phyloP scores from a whole-genome alignment of 441 rosid genomes.

The Metrosideros polymorpha region DNA sequence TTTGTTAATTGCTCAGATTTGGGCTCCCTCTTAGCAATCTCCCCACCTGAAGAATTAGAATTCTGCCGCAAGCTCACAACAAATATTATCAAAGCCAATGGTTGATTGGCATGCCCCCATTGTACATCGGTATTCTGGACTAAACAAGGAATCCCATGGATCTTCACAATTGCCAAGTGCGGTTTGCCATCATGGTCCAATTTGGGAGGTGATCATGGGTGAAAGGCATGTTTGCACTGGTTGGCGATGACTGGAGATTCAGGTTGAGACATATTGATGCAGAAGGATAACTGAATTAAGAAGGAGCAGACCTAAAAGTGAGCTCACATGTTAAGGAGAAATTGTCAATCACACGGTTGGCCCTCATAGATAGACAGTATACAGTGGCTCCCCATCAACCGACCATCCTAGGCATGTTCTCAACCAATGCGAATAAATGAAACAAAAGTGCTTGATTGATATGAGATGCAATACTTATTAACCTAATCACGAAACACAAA shows the following conservation, averaged over 20 bases:
- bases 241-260: not conserved
- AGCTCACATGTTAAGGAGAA: not conserved
- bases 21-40: not conserved
- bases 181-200: not conserved
- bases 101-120: not conserved
- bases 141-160: not conserved
- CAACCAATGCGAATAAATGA: not conserved
- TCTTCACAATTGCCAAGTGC: not conserved
- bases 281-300: not conserved
- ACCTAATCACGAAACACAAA: not conserved
- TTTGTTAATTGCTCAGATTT: not conserved
- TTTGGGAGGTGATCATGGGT: not conserved
- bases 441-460: not conserved
- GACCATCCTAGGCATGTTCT: not conserved
- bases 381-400: not conserved
- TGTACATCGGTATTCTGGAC: not conserved
- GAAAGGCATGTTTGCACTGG: not conserved
- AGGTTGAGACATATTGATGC: not conserved
- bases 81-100: not conserved
- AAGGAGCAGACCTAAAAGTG: not conserved
- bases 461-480: not conserved
- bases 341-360: not conserved
- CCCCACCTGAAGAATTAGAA: not conserved
- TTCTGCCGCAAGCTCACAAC: not conserved
- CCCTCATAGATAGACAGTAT: not conserved